Conservation (phyloP, 2,329 filamentous ascomycete genomes). For the Cytospora mali region DNA sequence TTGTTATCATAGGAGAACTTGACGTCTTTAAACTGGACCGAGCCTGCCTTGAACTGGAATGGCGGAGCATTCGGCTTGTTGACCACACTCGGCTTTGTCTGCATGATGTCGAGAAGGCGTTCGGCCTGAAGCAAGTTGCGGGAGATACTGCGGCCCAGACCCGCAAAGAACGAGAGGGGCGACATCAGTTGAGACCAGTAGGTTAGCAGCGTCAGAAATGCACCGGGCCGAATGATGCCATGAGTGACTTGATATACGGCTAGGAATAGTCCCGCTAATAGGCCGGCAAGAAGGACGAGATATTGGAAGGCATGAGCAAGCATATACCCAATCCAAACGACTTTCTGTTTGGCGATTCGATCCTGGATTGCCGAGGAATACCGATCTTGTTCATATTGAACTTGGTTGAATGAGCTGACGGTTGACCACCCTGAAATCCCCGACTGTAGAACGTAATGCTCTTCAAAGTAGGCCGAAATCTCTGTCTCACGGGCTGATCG, state of each 20-base stretch:
- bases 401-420: constrained; percentile 62
- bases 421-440: constrained; percentile 63
- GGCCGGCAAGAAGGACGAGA: constrained; percentile 68
- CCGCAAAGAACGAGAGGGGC: constrained; percentile 70
- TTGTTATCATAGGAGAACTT: constrained; percentile 63
- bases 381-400: constrained; percentile 57
- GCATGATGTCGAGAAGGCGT: constrained; percentile 60
- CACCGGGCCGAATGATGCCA: constrained; percentile 58
- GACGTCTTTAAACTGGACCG: constrained; percentile 58
- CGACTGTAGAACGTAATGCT: constrained; percentile 57
- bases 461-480: constrained; percentile 56
- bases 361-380: constrained; percentile 54
- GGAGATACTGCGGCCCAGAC: constrained; percentile 58
- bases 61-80: constrained; percentile 54
- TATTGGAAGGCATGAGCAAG: constrained; percentile 59
- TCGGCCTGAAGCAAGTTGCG: constrained; percentile 61
- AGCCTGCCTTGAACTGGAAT: constrained; percentile 54
- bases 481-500: constrained; percentile 53
- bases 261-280: constrained; percentile 64
- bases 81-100: constrained; percentile 56
- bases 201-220: constrained; percentile 71
- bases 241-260: constrained; percentile 66
- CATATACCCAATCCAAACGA: constrained; percentile 49
- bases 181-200: constrained; percentile 75
- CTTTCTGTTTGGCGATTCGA: constrained; percentile 42